phyloP scores from a whole-genome alignment of 192 early-diverging fungal species.

The Backusella australiensis region DNA sequence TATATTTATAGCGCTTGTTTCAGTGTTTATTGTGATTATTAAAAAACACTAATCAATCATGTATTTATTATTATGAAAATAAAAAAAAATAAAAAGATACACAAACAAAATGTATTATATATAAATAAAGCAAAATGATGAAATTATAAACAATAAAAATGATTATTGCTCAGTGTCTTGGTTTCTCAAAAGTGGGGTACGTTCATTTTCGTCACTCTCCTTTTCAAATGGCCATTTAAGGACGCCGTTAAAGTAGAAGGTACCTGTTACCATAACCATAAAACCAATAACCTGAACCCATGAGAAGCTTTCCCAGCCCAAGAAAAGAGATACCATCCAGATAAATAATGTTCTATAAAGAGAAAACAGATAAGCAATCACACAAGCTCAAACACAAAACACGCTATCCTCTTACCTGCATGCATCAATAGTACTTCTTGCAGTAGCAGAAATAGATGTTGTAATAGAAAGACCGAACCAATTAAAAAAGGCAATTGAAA shows the following conservation, averaged over 20 bases:
- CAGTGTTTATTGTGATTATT: conserved; percentile 9
- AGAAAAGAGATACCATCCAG: conserved; percentile 86
- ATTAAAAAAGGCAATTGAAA: conserved; percentile 95
- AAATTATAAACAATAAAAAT: neutral
- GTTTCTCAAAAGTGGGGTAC: conserved; percentile 10
- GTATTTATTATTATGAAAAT: neutral
- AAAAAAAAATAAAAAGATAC: neutral
- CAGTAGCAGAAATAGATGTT: conserved; percentile 80
- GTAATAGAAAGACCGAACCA: conserved; percentile 95
- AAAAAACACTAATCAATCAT: neutral
- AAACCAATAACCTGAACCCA: conserved; percentile 92
- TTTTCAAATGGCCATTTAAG: conserved; percentile 38
- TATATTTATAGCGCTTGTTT: conserved; percentile 35
- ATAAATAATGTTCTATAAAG: conserved; percentile 78
- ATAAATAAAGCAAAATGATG: neutral
- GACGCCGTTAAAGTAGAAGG: conserved; percentile 90
- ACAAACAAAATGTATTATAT: conserved; percentile 5
- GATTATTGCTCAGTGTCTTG: conserved; percentile 3
- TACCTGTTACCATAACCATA: conserved; percentile 70
- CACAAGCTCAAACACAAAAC: neutral
- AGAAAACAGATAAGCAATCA: neutral
- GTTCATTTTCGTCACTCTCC: neutral
- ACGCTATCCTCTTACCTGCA: conserved; percentile 54
- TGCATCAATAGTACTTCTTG: conserved; percentile 93
- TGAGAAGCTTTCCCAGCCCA: conserved; percentile 95